phyloP scores from a whole-genome alignment of 2,329 filamentous ascomycete species.

The Alternaria sp. region DNA sequence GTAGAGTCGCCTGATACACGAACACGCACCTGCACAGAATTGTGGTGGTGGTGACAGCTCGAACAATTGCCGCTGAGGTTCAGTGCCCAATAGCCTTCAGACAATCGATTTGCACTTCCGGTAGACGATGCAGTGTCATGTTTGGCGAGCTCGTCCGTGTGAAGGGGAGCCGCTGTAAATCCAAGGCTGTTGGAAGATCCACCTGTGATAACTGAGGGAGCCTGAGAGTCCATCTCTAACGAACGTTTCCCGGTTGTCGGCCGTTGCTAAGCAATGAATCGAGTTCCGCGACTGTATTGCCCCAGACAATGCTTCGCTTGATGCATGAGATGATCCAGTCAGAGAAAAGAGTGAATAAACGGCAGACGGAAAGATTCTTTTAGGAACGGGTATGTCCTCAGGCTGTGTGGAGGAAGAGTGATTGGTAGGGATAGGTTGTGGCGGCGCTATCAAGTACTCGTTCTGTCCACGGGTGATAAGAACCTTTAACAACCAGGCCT shows the following conservation, averaged over 20 bases:
- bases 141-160: constrained; percentile 8
- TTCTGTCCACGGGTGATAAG: neutral
- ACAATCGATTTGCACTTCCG: constrained; percentile 25
- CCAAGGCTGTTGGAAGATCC: neutral
- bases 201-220: neutral
- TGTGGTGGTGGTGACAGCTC: constrained; percentile 40
- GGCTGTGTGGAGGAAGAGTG: neutral
- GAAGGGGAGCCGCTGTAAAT: neutral
- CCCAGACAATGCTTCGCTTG: constrained; percentile 5
- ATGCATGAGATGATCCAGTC: constrained; percentile 19
- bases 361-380: neutral
- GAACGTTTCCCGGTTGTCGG: neutral
- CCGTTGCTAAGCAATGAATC: constrained; percentile 8
- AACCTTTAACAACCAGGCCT: constrained; percentile 1
- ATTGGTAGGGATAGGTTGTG: neutral
- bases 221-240: constrained; percentile 14
- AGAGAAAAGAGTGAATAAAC: neutral
- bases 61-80: constrained; percentile 40
- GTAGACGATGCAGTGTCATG: constrained; percentile 29
- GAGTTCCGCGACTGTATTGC: constrained; percentile 12
- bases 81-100: constrained; percentile 31
- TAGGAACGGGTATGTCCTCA: neutral
- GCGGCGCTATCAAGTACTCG: neutral
- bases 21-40: constrained; percentile 30
- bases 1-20: constrained; percentile 18